phyloP scores from a whole-genome alignment of 176 grass and related monocot genomes.

The Aegilops speltoides region DNA sequence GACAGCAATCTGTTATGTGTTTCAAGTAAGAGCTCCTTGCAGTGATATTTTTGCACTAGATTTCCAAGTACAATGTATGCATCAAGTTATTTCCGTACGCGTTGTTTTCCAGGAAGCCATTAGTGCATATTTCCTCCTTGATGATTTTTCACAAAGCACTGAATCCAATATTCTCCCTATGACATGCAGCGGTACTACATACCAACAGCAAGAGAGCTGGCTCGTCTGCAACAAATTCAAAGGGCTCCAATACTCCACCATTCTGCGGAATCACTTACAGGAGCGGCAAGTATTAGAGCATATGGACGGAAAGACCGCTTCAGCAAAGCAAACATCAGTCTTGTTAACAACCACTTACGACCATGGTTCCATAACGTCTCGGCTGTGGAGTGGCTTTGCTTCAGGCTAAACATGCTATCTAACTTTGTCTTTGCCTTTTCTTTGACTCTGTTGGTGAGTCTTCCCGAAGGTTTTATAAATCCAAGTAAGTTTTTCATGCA shows the following conservation, averaged over 20 bases:
- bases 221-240: constrained; percentile 83
- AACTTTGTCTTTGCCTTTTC: constrained; percentile 96
- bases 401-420: constrained; percentile 84
- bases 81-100: neutral
- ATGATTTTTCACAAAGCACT: constrained; percentile 14
- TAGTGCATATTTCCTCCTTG: constrained; percentile 11
- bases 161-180: constrained; percentile 39
- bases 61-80: neutral
- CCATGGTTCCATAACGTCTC: constrained; percentile 88
- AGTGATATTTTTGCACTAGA: neutral
- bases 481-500: constrained; percentile 75
- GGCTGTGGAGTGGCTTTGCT: constrained; percentile 90
- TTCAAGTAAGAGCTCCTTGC: constrained; percentile 65
- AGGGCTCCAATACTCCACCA: constrained; percentile 95
- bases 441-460: constrained; percentile 79
- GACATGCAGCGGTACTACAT: constrained; percentile 84
- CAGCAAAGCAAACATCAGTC: constrained; percentile 74
- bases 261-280: constrained; percentile 82
- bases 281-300: constrained; percentile 91
- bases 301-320: constrained; percentile 77
- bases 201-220: constrained; percentile 90
- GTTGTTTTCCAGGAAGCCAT: constrained; percentile 3
- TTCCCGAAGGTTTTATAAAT: constrained; percentile 96
- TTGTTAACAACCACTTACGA: constrained; percentile 69
- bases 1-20: constrained; percentile 62